Conservation (phyloP, 371 early-diverging fungal species). For the Mortierella sp. region DNA sequence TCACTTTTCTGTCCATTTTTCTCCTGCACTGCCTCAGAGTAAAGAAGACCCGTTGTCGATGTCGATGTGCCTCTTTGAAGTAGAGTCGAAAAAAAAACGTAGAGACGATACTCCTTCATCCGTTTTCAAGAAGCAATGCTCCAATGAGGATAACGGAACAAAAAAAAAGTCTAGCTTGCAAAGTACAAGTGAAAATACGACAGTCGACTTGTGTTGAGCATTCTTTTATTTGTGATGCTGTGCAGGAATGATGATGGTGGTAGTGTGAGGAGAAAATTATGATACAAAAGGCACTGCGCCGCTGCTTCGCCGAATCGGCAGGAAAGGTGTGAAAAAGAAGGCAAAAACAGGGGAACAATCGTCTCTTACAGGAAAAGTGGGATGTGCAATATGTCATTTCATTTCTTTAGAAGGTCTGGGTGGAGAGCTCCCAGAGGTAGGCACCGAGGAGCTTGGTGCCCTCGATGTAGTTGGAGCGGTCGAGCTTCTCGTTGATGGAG, state of each 20-base stretch:
- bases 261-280: background rate
- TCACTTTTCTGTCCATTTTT: background rate
- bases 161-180: too few relatives aligned
- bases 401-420: conserved; percentile 42
- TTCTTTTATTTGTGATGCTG: background rate
- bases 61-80: too few relatives aligned
- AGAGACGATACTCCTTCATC: background rate
- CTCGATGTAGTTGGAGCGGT: conserved; percentile 91
- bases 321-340: too few relatives aligned
- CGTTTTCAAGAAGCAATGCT: background rate
- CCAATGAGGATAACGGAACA: background rate
- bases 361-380: background rate
- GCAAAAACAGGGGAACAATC: background rate
- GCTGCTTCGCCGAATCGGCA: background rate
- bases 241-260: background rate
- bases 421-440: conserved; percentile 90
- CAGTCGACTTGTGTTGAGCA: background rate
- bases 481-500: conserved; percentile 97
- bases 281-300: conserved; percentile 4
- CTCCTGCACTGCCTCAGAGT: background rate
- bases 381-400: too few relatives aligned
- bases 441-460: conserved; percentile 95
- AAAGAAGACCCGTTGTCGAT: too few relatives aligned
- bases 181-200: too few relatives aligned
- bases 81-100: background rate